A percentile compares a stretch with the other conserved stretches of the same genome.
These are phyloP conservation scores for Pichia eremophila DNA, from an alignment of 805 yeast species.

Conservation along the genomic window DNA sequence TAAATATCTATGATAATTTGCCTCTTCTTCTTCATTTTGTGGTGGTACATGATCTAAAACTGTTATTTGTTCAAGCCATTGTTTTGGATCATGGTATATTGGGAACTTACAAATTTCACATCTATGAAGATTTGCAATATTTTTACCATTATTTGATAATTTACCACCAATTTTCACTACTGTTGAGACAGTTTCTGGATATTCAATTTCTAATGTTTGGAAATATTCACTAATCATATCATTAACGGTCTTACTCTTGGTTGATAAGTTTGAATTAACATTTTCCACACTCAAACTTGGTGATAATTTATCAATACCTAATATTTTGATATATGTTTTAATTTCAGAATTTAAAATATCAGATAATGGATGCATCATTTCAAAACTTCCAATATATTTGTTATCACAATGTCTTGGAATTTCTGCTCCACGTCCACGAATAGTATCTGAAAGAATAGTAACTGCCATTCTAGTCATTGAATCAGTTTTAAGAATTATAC, in stretches of 20 bases:
- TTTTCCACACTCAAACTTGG: slow-evolving; percentile 3
- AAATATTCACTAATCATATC: slow-evolving; percentile 72
- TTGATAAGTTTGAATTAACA: slow-evolving; percentile 27
- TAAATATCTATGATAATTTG: slow-evolving; percentile 19
- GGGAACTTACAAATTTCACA: slow-evolving; percentile 53
- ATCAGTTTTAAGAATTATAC: slow-evolving; percentile 63
- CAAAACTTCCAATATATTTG: slow-evolving; percentile 18
- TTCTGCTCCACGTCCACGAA: slow-evolving; percentile 76
- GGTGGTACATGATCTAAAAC: slow-evolving; percentile 47
- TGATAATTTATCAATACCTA: slow-evolving; percentile 29
- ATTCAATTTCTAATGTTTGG: slow-evolving; percentile 58
- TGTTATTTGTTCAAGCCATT: slow-evolving; percentile 64
- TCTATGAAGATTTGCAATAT: slow-evolving; percentile 8
- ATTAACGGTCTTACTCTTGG: slow-evolving; percentile 71
- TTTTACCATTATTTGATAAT: slow-evolving; percentile 38
- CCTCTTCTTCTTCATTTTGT: slow-evolving; percentile 32
- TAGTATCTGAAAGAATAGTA: slow-evolving; percentile 66
- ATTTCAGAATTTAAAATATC: slow-evolving; percentile 69
- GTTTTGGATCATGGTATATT: slow-evolving; percentile 47
- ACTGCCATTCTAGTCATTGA: slow-evolving; percentile 80
- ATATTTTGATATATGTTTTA: slow-evolving; percentile 40
- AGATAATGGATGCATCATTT: slow-evolving; percentile 59
- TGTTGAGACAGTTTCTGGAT: slow-evolving; percentile 85
- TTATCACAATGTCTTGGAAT: slow-evolving; percentile 32
- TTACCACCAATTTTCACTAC: slow-evolving; percentile 86